phyloP scores from a whole-genome alignment of 768 basidiomycete species.

The Pleurotus ostreatus region DNA sequence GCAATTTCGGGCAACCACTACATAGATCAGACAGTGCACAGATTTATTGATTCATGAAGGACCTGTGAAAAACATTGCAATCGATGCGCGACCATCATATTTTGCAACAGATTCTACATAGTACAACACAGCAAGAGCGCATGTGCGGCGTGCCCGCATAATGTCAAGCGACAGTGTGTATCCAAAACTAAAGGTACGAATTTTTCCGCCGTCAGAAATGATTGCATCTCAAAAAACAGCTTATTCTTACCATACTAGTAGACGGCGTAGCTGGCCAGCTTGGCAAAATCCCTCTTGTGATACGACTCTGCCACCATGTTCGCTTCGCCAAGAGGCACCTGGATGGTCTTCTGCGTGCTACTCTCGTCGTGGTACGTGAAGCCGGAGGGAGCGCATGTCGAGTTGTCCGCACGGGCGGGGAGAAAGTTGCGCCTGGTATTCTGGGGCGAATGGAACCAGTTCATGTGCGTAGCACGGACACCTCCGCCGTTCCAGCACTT shows the following conservation, averaged over 20 bases:
- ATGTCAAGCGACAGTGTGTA: no score
- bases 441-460: conserved; percentile 1
- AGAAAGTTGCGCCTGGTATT: not conserved
- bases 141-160: no score
- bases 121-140: no score
- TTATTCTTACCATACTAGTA: not conserved
- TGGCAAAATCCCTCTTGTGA: not conserved
- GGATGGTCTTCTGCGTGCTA: not conserved
- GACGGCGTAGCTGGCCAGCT: not conserved
- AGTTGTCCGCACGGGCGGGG: not conserved
- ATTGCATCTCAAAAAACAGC: not conserved
- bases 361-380: not conserved
- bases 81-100: no score
- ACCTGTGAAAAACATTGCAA: no score
- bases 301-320: not conserved
- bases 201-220: no score
- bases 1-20: no score
- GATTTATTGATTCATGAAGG: no score
- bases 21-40: no score
- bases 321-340: not conserved
- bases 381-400: not conserved
- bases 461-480: not conserved
- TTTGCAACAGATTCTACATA: no score
- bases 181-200: no score
- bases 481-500: conserved; percentile 4